Conservation (phyloP, 2,329 filamentous ascomycete genomes). For the Podosphaera fusca region DNA sequence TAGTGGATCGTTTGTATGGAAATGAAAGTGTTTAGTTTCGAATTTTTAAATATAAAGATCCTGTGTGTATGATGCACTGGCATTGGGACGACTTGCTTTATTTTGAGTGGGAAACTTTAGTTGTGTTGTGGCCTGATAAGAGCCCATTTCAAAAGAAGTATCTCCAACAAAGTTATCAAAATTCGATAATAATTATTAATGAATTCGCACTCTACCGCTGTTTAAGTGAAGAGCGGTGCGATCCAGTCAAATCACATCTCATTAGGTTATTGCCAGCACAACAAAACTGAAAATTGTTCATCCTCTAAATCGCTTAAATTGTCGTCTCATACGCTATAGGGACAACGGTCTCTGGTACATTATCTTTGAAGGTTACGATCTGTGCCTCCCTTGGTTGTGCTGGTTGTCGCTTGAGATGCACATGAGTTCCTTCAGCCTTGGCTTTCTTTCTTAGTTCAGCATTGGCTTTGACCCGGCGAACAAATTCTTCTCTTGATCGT, state of each 20-base stretch:
- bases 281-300: constrained; percentile 15
- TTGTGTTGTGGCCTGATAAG: too few relatives aligned
- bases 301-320: constrained; percentile 37
- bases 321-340: constrained; percentile 95
- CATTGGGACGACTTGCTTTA: too few relatives aligned
- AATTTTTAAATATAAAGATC: too few relatives aligned
- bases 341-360: constrained; percentile 73
- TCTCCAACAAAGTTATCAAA: too few relatives aligned
- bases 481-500: constrained; percentile 89
- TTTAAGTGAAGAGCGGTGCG: too few relatives aligned
- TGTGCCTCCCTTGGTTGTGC: constrained; percentile 55
- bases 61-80: too few relatives aligned
- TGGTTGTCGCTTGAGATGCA: constrained; percentile 85
- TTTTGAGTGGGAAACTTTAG: too few relatives aligned
- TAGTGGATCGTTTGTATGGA: too few relatives aligned
- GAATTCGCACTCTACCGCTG: too few relatives aligned
- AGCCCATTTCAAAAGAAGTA: too few relatives aligned
- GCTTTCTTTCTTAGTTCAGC: constrained; percentile 79
- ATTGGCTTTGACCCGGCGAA: constrained; percentile 91
- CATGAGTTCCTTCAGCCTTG: constrained; percentile 66
- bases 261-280: constrained; percentile 10
- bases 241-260: background rate
- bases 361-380: constrained; percentile 59
- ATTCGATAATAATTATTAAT: too few relatives aligned
- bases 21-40: too few relatives aligned